Percentiles rank a stretch among this genome's conserved stretches.
Evolutionary conservation across 768 basidiomycete genomes (phyloP).

Genomic region (Macrolepiota fuliginosa): DNA sequence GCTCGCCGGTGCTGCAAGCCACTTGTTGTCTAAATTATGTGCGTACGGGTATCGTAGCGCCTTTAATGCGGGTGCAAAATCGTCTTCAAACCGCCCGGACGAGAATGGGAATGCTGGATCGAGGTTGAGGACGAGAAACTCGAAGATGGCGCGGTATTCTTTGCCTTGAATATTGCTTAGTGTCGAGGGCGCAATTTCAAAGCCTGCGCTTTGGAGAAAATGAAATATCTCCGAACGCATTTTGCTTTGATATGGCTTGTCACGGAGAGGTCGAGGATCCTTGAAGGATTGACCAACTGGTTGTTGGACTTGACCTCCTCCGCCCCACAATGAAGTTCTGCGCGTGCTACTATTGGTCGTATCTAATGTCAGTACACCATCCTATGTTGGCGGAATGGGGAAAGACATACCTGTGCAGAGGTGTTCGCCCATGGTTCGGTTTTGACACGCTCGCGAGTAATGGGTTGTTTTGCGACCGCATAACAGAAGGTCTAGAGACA

Average conservation of each 20-base stretch:
- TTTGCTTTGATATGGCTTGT: slow-evolving; percentile 66
- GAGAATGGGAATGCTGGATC: slow-evolving; percentile 67
- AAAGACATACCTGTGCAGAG: slow-evolving; percentile 59
- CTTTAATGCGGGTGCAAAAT: slow-evolving; percentile 73
- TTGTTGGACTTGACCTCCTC: slow-evolving; percentile 44
- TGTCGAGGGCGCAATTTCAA: slow-evolving; percentile 65
- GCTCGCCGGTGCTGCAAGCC: slow-evolving; percentile 83
- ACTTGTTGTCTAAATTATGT: slow-evolving; percentile 77
- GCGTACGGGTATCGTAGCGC: slow-evolving; percentile 81
- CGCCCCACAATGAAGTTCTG: slow-evolving; percentile 73
- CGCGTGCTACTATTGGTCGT: slow-evolving; percentile 54
- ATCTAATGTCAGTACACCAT: background rate
- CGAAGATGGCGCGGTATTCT: slow-evolving; percentile 84
- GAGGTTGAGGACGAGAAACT: slow-evolving; percentile 66
- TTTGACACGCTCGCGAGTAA: slow-evolving; percentile 70
- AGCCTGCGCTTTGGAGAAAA: slow-evolving; percentile 66
- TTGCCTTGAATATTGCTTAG: slow-evolving; percentile 79
- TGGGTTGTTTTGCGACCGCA: slow-evolving; percentile 72
- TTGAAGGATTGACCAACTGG: slow-evolving; percentile 58
- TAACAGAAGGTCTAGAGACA: slow-evolving; percentile 63
- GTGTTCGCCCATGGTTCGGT: slow-evolving; percentile 67
- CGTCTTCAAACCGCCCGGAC: slow-evolving; percentile 68
- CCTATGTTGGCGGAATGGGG: background rate
- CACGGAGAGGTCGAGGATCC: slow-evolving; percentile 78
- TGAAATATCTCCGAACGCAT: slow-evolving; percentile 75